Conservation (phyloP, 164 flowering plant genomes). For the Amborella trichopoda region DNA sequence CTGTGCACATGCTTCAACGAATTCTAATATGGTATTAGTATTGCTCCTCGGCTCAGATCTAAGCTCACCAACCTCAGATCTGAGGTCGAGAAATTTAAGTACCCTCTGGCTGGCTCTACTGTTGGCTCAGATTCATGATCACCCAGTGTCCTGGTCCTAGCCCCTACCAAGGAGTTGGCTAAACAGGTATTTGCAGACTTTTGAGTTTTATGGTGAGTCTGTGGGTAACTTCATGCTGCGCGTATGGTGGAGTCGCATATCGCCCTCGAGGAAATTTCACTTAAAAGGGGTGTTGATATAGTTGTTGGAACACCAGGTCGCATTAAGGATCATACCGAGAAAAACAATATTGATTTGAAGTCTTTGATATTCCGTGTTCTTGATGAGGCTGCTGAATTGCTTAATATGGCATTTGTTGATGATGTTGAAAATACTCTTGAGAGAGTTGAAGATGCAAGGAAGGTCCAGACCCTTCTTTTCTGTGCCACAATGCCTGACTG, state of each 20-base stretch:
- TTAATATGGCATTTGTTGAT: slow-evolving; percentile 93
- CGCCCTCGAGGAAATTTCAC: slow-evolving; percentile 38
- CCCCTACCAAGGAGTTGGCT: slow-evolving; percentile 87
- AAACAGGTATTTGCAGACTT: slow-evolving; percentile 73
- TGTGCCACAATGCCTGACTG: slow-evolving; percentile 92
- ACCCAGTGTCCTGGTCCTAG: slow-evolving; percentile 70
- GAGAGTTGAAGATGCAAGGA: slow-evolving; percentile 63
- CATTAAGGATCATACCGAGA: slow-evolving; percentile 89
- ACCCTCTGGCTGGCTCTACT: no score
- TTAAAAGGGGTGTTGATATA: slow-evolving; percentile 82
- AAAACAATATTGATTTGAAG: slow-evolving; percentile 59
- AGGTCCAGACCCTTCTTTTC: slow-evolving; percentile 95
- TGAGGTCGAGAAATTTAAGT: no score
- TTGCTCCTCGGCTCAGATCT: no score
- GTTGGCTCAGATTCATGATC: no score
- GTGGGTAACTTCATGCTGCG: slow-evolving; percentile 54
- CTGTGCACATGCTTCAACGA: no score
- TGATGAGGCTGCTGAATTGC: slow-evolving; percentile 98
- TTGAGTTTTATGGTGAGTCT: slow-evolving; percentile 72
- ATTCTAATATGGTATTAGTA: no score
- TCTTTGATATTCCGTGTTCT: slow-evolving; percentile 76
- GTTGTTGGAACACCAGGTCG: slow-evolving; percentile 94
- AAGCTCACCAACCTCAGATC: no score
- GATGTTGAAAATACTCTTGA: slow-evolving; percentile 95
- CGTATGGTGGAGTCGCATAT: slow-evolving; percentile 75